Evolutionary conservation across 306 rosid species (phyloP), one percentile per base, ranked within the genome.

Genomic region (Parietaria judaica): DNA sequence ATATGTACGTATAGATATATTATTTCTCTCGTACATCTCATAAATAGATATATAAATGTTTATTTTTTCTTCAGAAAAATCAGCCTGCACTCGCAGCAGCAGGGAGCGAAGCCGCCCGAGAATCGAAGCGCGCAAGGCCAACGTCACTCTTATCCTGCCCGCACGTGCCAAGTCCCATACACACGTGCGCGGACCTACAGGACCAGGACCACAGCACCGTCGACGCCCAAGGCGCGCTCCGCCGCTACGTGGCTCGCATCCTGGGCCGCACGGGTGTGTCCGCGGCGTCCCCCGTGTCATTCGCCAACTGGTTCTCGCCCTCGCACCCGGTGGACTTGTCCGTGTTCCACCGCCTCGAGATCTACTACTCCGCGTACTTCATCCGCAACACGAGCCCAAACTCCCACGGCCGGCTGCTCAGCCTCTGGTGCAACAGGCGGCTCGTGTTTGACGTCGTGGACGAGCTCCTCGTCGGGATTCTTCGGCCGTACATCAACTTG

Each of bases 281-380:
- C 52, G 70, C 58, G 59, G 74, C 45, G 36, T 60, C 74, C 52
- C 53, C 3, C 41, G 79, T 66, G 70, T 66, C 81, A 43, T 66
- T 75, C 54, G 36, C 71, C 50, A 66, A 54, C 34, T 78, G 94
- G 86, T 77, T 81, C 80, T 78, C 94, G 44, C 77, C 84, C 3
- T 58, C 81, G 3, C 87, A 77, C 39, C 87, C 94, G 7, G 54
- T 85, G 15, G 90, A 85, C 73, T 94, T 87, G 8, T 78, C 90
- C 10, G 51, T 79, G 56, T 83, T 85, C 53, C 72, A 76, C 76
- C 72, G 68, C 14, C 86, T 85, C 3, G 91, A 90, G 67, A 64
- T 64, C 39, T n/a, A 49, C 53, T 49, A 10, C 10, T 52, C 60
- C 73, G 51, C 53, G 14, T 13, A 50, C 55, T 14, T 63, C 55